phyloP scores from a whole-genome alignment of 2,329 filamentous ascomycete species.

The Cladophialophora chaetospira region DNA sequence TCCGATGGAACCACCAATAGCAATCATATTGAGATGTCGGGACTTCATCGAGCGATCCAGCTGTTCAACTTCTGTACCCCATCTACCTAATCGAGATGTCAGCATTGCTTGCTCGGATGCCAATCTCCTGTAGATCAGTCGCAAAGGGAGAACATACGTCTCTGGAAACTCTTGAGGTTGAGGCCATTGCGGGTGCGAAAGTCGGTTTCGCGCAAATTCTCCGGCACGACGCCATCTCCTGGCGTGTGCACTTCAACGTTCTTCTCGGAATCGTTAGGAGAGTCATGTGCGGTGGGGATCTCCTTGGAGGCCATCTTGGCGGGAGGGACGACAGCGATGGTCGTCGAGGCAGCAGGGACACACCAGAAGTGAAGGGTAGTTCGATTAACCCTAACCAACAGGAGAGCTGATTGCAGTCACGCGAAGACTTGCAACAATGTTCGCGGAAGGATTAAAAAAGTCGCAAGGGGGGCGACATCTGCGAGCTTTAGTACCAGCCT shows the following conservation, averaged over 20 bases:
- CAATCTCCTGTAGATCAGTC: not conserved
- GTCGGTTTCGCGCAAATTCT: constrained; percentile 26
- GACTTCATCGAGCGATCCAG: constrained; percentile 36
- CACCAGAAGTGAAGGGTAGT: not conserved
- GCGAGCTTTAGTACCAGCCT: constrained; percentile 9
- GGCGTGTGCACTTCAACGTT: not conserved
- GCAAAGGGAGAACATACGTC: constrained; percentile 22
- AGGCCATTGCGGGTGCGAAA: constrained; percentile 35
- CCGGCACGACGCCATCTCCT: constrained; percentile 17
- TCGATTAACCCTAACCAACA: not conserved
- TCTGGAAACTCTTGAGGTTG: constrained; percentile 32
- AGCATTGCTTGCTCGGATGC: not conserved
- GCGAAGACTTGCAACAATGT: not conserved
- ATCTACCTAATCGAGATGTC: constrained; percentile 15
- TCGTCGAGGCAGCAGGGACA: not conserved
- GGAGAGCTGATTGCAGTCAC: not conserved
- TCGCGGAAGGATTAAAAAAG: not conserved
- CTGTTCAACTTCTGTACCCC: constrained; percentile 8
- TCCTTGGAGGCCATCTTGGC: constrained; percentile 8
- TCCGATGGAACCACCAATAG: constrained; percentile 55
- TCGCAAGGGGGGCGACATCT: not conserved
- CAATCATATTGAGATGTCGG: constrained; percentile 70
- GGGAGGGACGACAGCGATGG: not conserved
- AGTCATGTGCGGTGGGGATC: not conserved
- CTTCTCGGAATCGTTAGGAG: constrained; percentile 15